Evolutionary conservation across 345 rosid species (phyloP).

Genomic region (Rhodamnia rubescens): DNA sequence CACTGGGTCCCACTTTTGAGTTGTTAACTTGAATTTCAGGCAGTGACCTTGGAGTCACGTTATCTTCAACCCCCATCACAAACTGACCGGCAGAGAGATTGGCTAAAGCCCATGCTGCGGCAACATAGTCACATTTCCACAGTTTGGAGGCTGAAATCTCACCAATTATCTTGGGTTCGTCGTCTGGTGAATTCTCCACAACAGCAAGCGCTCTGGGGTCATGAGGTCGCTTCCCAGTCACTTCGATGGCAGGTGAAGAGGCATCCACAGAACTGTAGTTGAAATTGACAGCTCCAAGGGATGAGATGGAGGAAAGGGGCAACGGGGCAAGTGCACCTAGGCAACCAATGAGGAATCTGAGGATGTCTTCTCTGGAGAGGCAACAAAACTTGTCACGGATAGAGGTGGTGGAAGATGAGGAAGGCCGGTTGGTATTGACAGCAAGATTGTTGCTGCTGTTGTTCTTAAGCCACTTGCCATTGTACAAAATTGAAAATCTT

Average conservation of each 20-base stretch:
- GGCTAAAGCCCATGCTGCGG: constrained; percentile 94
- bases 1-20: constrained; percentile 24
- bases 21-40: constrained; percentile 32
- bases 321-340: constrained; percentile 96
- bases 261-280: constrained; percentile 57
- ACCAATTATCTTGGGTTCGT: constrained; percentile 62
- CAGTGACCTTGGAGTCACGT: constrained; percentile 45
- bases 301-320: constrained; percentile 73
- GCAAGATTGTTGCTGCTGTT: constrained; percentile 46
- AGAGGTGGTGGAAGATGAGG: constrained; percentile 45
- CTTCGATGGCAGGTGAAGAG: constrained; percentile 62
- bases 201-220: constrained; percentile 83
- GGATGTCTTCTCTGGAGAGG: constrained; percentile 90
- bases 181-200: constrained; percentile 49
- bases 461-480: constrained; percentile 86
- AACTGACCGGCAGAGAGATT: constrained; percentile 89
- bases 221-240: constrained; percentile 30
- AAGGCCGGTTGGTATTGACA: constrained; percentile 32
- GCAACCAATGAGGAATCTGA: constrained; percentile 88
- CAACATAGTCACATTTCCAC: constrained; percentile 90
- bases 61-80: constrained; percentile 95
- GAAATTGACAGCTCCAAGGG: constrained; percentile 58
- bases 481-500: constrained; percentile 76
- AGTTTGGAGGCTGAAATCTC: constrained; percentile 89
- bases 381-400: constrained; percentile 73